Evolutionary conservation across 148 eudicot species (phyloP), one percentile per base, ranked within the genome.

Genomic region (Camellia granthamiana): DNA sequence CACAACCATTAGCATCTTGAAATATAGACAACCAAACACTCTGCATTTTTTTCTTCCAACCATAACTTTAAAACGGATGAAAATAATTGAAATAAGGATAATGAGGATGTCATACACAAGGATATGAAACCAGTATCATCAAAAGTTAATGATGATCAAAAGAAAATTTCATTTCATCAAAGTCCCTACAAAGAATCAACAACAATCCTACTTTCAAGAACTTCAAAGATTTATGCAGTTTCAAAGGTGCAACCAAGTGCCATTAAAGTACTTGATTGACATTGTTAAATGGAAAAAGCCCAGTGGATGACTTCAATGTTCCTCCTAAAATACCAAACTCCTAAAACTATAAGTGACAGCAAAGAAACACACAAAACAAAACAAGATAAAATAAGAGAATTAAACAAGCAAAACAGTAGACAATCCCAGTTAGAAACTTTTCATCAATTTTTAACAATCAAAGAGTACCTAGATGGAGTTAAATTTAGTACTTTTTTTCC

Each of bases 161-260:
- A 51, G 58, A 71, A 49, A n/a, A 71, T n/a, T 47, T 38, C 38
- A 72, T 51, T 72, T 72, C 76, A 72, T 23, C n/a, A 52, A 14
- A 19, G 43, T 9, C 62, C 74, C 38, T 11, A 43, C 21, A 52
- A 72, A 72, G 9, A 51, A 42, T 6, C n/a, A 49, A 72, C 42
- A 21, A 51, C 44, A 49, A 72, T 23, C 61, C 59, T 52, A 72
- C 60, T 72, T 52, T 14, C 59, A 52, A 5, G n/a, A 12, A 72
- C 13, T 72, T 21, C 56, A 72, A 21, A 21, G 60, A 52, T 18
- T 52, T 19, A 38, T 43, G 43, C n/a, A 72, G 42, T 72, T 72
- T 51, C 60, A 52, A 51, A 51, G 15, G 60, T 8, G 43, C 75
- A 52, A 51, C 15, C 23, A 15, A 21, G 41, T 47, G 58, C 56